Conservation (phyloP, 345 rosid genomes). For the Ailanthus altissimus region DNA sequence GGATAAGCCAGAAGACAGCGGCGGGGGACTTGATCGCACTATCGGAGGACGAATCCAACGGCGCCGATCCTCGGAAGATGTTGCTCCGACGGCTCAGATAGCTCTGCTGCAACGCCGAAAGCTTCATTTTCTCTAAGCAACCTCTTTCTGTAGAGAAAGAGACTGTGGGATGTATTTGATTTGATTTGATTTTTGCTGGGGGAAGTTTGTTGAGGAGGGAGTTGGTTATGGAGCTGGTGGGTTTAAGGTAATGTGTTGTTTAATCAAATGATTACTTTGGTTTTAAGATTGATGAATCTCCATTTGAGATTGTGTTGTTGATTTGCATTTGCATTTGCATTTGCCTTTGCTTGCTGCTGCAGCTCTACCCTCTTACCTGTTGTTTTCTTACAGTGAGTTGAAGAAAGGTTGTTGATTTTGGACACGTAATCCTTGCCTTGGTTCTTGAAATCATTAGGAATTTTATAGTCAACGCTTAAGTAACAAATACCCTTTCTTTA, state of each 20-base stretch:
- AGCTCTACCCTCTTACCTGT: too few relatives aligned
- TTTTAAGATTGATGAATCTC: constrained; percentile 25
- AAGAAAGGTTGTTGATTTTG: constrained; percentile 15
- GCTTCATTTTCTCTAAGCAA: constrained; percentile 60
- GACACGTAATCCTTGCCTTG: constrained; percentile 8
- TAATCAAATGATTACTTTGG: constrained; percentile 35
- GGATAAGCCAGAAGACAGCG: constrained; percentile 68
- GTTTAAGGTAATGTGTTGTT: constrained; percentile 14
- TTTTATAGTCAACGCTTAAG: not conserved
- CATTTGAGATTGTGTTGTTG: not conserved
- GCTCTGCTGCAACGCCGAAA: constrained; percentile 81
- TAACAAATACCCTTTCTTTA: not conserved
- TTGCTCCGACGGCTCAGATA: constrained; percentile 70
- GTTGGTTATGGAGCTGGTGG: constrained; percentile 9
- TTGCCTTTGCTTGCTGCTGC: not conserved
- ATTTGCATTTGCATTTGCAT: too few relatives aligned
- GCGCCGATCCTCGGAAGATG: constrained; percentile 58
- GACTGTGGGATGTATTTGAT: not conserved
- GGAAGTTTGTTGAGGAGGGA: not conserved
- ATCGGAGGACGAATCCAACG: constrained; percentile 65
- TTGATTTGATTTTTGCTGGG: not conserved
- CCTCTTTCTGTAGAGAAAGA: constrained; percentile 10
- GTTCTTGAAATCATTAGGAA: not conserved
- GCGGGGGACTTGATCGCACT: constrained; percentile 60
- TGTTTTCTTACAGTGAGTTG: not conserved